These are phyloP conservation scores for Ganoderma leucocontextum DNA, from an alignment of 1,284 basidiomycete genomes.

Conservation along the genomic window DNA sequence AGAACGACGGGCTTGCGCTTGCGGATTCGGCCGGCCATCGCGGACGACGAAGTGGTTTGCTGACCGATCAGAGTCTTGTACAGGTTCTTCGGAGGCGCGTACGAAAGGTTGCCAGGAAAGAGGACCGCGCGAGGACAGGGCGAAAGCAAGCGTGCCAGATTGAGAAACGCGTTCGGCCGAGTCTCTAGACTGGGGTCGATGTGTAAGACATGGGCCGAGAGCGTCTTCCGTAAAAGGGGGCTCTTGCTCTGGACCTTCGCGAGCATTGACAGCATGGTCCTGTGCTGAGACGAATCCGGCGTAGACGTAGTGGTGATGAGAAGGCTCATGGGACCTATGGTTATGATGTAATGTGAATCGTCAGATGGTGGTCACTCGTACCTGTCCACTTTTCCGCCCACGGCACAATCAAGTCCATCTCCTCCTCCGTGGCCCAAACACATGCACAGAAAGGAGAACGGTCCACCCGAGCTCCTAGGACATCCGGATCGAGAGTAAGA, in stretches of 20 bases:
- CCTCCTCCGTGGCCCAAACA: slow-evolving; percentile 54
- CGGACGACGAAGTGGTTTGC: slow-evolving; percentile 22
- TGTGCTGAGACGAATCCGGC: slow-evolving; percentile 41
- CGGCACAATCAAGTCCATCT: slow-evolving; percentile 44
- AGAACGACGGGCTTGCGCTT: slow-evolving; percentile 39
- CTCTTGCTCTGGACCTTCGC: slow-evolving; percentile 37
- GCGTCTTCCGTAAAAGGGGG: slow-evolving; percentile 39
- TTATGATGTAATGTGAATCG: neutral
- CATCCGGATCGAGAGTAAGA: slow-evolving; percentile 37
- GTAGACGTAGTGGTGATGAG: slow-evolving; percentile 52
- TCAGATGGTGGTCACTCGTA: slow-evolving; percentile 36
- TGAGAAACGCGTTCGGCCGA: slow-evolving; percentile 65
- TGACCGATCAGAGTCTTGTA: slow-evolving; percentile 33
- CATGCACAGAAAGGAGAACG: slow-evolving; percentile 53
- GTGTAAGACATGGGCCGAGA: slow-evolving; percentile 61
- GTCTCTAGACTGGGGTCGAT: slow-evolving; percentile 45
- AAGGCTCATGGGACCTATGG: slow-evolving; percentile 61
- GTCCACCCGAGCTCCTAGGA: slow-evolving; percentile 31
- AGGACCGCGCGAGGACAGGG: slow-evolving; percentile 57
- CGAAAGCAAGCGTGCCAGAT: slow-evolving; percentile 68
- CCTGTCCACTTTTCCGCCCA: slow-evolving; percentile 60
- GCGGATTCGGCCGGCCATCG: slow-evolving; percentile 24
- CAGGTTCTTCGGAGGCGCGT: slow-evolving; percentile 39
- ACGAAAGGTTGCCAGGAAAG: slow-evolving; percentile 55
- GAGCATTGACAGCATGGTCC: slow-evolving; percentile 29